Percentiles rank a stretch among this genome's conserved stretches.
Conservation (phyloP, 768 basidiomycete genomes). For the Polyporus arcularius region DNA sequence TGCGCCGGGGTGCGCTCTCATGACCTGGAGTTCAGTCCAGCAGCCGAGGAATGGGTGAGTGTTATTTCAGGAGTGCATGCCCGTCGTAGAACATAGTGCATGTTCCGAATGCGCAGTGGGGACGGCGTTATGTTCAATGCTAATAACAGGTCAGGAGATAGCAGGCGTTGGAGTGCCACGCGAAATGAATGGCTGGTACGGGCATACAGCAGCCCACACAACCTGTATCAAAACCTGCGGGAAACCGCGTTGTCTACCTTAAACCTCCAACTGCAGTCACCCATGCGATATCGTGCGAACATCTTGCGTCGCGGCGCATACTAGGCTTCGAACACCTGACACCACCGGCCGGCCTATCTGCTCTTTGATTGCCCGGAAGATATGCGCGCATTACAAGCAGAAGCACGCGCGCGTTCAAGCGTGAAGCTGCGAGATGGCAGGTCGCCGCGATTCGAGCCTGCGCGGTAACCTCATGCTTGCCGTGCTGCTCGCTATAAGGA, state of each 20-base stretch:
- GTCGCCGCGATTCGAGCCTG: constrained; percentile 15
- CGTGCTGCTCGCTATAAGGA: constrained; percentile 16
- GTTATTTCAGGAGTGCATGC: not conserved
- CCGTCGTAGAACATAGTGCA: not conserved
- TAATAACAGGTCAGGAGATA: constrained; percentile 12
- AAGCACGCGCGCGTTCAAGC: constrained; percentile 3
- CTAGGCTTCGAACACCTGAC: constrained; percentile 12
- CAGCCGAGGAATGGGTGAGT: constrained; percentile 9
- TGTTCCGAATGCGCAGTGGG: constrained; percentile 16
- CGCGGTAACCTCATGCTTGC: constrained; percentile 21
- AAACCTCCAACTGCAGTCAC: not conserved
- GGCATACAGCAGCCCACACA: constrained; percentile 4
- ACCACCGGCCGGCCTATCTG: constrained; percentile 3
- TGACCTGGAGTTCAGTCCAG: constrained; percentile 7
- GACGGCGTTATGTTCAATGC: constrained; percentile 2
- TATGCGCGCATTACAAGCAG: constrained; percentile 2
- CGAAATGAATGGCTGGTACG: not conserved
- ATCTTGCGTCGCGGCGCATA: constrained; percentile 2
- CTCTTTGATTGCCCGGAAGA: constrained; percentile 3
- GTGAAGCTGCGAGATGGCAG: constrained; percentile 10
- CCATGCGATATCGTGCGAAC: constrained; percentile 3
- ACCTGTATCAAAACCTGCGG: constrained; percentile 13
- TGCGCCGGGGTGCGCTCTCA: constrained; percentile 9
- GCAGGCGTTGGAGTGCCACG: constrained; percentile 1
- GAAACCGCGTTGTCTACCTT: constrained; percentile 9